phyloP scores from a whole-genome alignment of 2,329 filamentous ascomycete genomes.

The Sclerotinia spermophila region DNA sequence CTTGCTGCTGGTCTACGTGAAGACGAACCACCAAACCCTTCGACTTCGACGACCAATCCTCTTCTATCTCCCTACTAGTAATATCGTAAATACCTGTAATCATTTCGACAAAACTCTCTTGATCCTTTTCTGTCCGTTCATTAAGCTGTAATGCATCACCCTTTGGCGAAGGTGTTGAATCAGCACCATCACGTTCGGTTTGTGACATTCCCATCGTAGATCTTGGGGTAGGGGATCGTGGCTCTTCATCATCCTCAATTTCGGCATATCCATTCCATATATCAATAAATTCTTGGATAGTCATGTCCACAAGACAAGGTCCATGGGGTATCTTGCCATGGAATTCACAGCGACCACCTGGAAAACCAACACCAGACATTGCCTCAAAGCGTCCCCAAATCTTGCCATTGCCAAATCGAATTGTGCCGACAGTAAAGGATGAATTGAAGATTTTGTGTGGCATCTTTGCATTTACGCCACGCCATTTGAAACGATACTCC shows the following conservation, averaged over 20 bases:
- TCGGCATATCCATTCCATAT: conserved; percentile 9
- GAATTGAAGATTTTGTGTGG: not conserved
- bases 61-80: conserved; percentile 9
- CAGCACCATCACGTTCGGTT: not conserved
- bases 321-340: conserved; percentile 11
- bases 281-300: conserved; percentile 7
- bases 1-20: conserved; percentile 3
- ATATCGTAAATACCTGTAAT: conserved; percentile 7
- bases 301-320: conserved; percentile 6
- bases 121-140: not conserved
- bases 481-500: conserved; percentile 10
- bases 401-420: conserved; percentile 9
- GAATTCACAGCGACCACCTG: not conserved
- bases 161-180: not conserved
- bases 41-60: not conserved
- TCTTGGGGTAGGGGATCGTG: not conserved
- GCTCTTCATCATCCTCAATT: conserved; percentile 9
- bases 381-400: conserved; percentile 8
- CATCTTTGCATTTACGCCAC: not conserved
- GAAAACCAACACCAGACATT: not conserved
- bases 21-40: conserved; percentile 1
- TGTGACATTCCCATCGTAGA: not conserved
- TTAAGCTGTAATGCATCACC: no score
- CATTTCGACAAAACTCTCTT: not conserved
- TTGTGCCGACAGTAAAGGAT: not conserved